These are phyloP conservation scores for Cupressus sempervirens DNA, from an alignment of 75 land plant species.

Conservation along the genomic window DNA sequence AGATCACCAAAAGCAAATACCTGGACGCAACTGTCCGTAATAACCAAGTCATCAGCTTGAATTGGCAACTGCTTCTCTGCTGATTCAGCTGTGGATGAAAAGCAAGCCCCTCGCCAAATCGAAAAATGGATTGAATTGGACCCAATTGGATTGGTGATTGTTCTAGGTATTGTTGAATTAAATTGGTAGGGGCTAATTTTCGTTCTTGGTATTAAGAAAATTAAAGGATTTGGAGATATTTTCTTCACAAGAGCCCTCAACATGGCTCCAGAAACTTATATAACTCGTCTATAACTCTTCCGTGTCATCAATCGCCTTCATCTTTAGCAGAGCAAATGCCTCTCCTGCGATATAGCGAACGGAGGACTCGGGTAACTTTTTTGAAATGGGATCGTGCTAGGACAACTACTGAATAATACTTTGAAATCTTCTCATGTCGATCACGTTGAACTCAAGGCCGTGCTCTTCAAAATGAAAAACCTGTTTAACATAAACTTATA, in stretches of 20 bases:
- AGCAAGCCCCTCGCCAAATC: background rate
- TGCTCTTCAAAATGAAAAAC: too few relatives aligned
- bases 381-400: too few relatives aligned
- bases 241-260: background rate
- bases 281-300: background rate
- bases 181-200: background rate
- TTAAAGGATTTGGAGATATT: background rate
- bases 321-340: too few relatives aligned
- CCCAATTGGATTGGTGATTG: background rate
- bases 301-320: too few relatives aligned
- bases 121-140: background rate
- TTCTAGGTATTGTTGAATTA: background rate
- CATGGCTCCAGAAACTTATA: background rate
- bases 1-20: background rate
- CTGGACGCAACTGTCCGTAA: conserved; percentile 8
- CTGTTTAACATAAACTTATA: too few relatives aligned
- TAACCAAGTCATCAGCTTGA: conserved; percentile 5
- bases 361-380: too few relatives aligned
- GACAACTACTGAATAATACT: too few relatives aligned
- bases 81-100: background rate
- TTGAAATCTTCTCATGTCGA: too few relatives aligned
- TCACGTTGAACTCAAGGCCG: too few relatives aligned
- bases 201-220: background rate
- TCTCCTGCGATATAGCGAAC: too few relatives aligned
- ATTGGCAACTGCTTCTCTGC: background rate